Evolutionary conservation across 345 rosid species (phyloP), one percentile per base, ranked within the genome.

Genomic region (Abelmoschus esculentus): DNA sequence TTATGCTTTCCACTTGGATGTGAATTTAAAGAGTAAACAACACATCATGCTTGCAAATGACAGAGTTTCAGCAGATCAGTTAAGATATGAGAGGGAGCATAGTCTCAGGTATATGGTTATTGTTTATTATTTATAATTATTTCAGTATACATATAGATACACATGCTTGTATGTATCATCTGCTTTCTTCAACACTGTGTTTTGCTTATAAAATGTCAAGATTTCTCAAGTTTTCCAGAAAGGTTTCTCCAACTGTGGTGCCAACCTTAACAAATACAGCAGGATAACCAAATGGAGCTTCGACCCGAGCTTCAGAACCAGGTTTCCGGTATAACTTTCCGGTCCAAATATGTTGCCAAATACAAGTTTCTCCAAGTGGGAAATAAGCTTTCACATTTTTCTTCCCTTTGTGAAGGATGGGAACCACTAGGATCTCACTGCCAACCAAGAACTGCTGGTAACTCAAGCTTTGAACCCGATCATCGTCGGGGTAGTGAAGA

Each of bases 361-460:
- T 26, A 65, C 79, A 73, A 6, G 60, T 70, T 74, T 83, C 86
- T 31, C 82, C 89, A 15, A 32, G 62, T 11, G 93, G 93, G 74
- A 88, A 86, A 74, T 88, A 86, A 22, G 83, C 90, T 71, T 79
- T 80, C 3, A 85, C 87, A 11, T 74, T 79, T 56, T 74, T 78
- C 75, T 72, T 78, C 5, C 87, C 89, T 72, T 85, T 88, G 81
- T 88, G 87, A 40, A 88, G 84, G 7, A 79, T 81, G 11, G 93
- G 93, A 74, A 84, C 93, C 71, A 88, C 90, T 54, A 88, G 78
- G 69, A 88, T 80, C 81, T 88, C 89, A 2, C 78, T 81, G 42
- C 90, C 93, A 11, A 88, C 76, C 73, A 88, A 70, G 84, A 88
- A 86, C 75, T 86, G 93, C 61, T 88, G 86, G 74, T 88, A 86